Percentiles rank a stretch among this genome's conserved stretches.
These are phyloP conservation scores for Cantharellus cinnabarinus DNA, from an alignment of 768 basidiomycete genomes.

Conservation along the genomic window DNA sequence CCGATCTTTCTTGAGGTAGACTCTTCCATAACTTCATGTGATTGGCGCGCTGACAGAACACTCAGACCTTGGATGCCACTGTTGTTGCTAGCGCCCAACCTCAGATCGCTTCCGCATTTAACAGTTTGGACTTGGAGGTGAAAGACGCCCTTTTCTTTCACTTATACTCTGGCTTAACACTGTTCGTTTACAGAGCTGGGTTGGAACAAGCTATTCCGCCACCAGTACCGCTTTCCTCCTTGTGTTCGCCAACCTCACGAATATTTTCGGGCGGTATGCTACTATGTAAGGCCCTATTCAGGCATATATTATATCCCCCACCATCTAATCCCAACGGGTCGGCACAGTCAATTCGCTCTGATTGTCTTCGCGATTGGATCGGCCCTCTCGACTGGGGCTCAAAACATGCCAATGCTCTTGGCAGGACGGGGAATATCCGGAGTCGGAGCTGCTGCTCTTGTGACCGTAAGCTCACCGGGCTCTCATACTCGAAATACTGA, in stretches of 20 bases:
- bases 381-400: constrained; percentile 27
- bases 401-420: constrained; percentile 27
- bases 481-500: background rate
- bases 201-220: constrained; percentile 25
- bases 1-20: background rate
- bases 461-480: constrained; percentile 1
- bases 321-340: background rate
- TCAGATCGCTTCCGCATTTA: constrained; percentile 25
- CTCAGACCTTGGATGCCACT: constrained; percentile 10
- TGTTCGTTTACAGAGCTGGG: background rate
- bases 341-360: constrained; percentile 20
- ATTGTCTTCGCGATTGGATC: constrained; percentile 28
- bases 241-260: constrained; percentile 29
- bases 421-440: constrained; percentile 22
- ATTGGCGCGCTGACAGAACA: background rate
- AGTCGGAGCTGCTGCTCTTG: constrained; percentile 10
- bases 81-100: constrained; percentile 34
- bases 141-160: background rate
- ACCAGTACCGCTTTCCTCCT: constrained; percentile 35
- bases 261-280: constrained; percentile 30
- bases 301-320: background rate
- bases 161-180: background rate
- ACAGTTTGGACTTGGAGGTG: constrained; percentile 16
- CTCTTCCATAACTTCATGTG: background rate
- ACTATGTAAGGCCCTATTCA: constrained; percentile 14